Evolutionary conservation across 208 protist genomes (phyloP).

Genomic region (Trypanosoma rangeli): DNA sequence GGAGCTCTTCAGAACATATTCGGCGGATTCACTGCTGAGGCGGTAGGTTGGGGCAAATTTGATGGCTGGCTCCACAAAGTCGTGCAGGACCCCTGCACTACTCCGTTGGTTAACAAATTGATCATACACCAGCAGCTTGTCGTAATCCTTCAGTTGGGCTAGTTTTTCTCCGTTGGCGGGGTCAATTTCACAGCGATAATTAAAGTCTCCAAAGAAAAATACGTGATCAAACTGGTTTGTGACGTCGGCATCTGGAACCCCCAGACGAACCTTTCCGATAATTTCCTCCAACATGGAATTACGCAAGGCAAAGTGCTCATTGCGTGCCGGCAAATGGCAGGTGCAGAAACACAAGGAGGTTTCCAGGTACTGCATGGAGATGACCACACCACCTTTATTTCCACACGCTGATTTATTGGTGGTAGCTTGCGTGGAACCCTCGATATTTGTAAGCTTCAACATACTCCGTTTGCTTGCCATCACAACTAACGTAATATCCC

Average conservation of each 20-base stretch:
- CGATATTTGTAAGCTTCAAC: slow-evolving; percentile 48
- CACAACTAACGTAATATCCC: slow-evolving; percentile 37
- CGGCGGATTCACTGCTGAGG: slow-evolving; percentile 33
- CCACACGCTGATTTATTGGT: slow-evolving; percentile 28
- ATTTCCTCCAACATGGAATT: slow-evolving; percentile 42
- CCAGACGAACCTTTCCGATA: slow-evolving; percentile 32
- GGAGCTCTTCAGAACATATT: slow-evolving; percentile 21
- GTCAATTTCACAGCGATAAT: slow-evolving; percentile 43
- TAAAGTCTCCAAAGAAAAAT: slow-evolving; percentile 53
- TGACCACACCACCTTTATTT: slow-evolving; percentile 44
- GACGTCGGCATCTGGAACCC: slow-evolving; percentile 31
- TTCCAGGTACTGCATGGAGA: slow-evolving; percentile 40
- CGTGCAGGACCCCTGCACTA: slow-evolving; percentile 33
- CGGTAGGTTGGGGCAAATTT: slow-evolving; percentile 81
- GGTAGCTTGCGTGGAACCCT: slow-evolving; percentile 38
- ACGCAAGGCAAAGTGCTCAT: slow-evolving; percentile 27
- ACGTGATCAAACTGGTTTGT: slow-evolving; percentile 44
- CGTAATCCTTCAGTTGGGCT: slow-evolving; percentile 29
- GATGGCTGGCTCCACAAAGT: slow-evolving; percentile 47
- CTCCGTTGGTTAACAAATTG: slow-evolving; percentile 47
- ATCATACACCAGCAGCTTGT: slow-evolving; percentile 40
- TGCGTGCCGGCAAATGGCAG: slow-evolving; percentile 40
- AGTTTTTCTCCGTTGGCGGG: slow-evolving; percentile 6
- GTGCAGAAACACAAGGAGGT: slow-evolving; percentile 41
- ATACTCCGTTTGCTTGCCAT: slow-evolving; percentile 30